Percentiles rank a stretch among this genome's conserved stretches.
Conservation (phyloP, 2,329 filamentous ascomycete species). For the Alternaria ethzedia region DNA sequence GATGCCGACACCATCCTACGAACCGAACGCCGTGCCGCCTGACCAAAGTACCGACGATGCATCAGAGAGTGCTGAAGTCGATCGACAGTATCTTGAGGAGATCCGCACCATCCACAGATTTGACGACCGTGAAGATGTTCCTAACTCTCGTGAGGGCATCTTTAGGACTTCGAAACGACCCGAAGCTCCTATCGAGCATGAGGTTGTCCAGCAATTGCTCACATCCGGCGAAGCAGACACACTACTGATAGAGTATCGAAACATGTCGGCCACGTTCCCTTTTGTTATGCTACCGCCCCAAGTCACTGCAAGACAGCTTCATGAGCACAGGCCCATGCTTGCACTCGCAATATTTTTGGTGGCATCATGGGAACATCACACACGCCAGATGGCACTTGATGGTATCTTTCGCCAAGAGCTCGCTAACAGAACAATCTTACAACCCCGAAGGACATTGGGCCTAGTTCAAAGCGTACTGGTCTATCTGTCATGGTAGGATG, state of each 20-base stretch:
- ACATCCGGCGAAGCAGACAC: slow-evolving; percentile 32
- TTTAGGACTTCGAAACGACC: slow-evolving; percentile 22
- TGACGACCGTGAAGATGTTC: slow-evolving; percentile 19
- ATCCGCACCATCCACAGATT: slow-evolving; percentile 37
- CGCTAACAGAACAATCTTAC: slow-evolving; percentile 42
- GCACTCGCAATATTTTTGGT: slow-evolving; percentile 39
- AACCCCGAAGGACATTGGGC: slow-evolving; percentile 34
- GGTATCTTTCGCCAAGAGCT: slow-evolving; percentile 36
- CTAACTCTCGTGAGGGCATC: slow-evolving; percentile 14
- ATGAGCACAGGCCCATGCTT: slow-evolving; percentile 38
- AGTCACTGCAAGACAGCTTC: slow-evolving; percentile 24
- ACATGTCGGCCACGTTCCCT: slow-evolving; percentile 38
- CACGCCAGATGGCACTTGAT: slow-evolving; percentile 36
- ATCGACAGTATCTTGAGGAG: slow-evolving; percentile 33
- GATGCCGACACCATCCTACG: slow-evolving; percentile 34
- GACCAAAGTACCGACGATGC: slow-evolving; percentile 7
- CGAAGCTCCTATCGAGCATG: slow-evolving; percentile 32
- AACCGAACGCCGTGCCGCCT: slow-evolving; percentile 9
- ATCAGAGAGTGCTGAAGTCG: slow-evolving; percentile 19
- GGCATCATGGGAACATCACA: slow-evolving; percentile 37
- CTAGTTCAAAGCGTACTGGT: slow-evolving; percentile 43
- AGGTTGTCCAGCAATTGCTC: slow-evolving; percentile 27
- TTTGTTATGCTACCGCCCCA: slow-evolving; percentile 35
- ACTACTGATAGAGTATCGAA: slow-evolving; percentile 34
- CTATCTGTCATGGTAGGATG: slow-evolving; percentile 40